phyloP scores from a whole-genome alignment of 352 stramenopile species.

The Phytopythium delawarense region DNA sequence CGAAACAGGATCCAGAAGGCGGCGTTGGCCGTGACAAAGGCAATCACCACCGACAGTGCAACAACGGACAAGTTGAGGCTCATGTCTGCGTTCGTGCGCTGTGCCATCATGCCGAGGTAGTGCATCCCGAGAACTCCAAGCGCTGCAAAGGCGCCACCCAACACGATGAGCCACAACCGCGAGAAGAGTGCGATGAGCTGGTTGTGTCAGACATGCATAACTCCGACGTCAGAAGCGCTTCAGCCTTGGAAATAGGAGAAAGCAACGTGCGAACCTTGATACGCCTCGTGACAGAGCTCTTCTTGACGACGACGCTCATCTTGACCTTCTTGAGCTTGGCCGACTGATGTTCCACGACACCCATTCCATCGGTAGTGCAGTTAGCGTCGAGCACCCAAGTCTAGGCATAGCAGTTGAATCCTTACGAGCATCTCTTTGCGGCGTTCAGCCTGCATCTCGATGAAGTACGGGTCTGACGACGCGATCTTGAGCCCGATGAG shows the following conservation, averaged over 20 bases:
- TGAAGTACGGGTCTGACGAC: slow-evolving; percentile 40
- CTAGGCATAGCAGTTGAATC: no score
- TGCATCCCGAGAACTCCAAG: slow-evolving; percentile 47
- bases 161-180: slow-evolving; percentile 28
- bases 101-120: slow-evolving; percentile 46
- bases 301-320: no score
- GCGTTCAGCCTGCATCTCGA: slow-evolving; percentile 2
- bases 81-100: slow-evolving; percentile 27
- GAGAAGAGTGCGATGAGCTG: slow-evolving; percentile 31
- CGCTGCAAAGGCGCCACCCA: slow-evolving; percentile 28
- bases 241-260: no score
- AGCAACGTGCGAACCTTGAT: no score
- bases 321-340: no score
- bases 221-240: slow-evolving; percentile 14
- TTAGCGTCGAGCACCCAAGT: no score
- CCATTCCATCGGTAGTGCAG: no score
- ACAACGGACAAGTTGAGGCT: slow-evolving; percentile 18
- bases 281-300: no score
- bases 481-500: slow-evolving; percentile 38
- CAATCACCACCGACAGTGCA: slow-evolving; percentile 30
- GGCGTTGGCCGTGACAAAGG: slow-evolving; percentile 30
- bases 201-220: no score
- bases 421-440: no score
- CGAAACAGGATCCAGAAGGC: slow-evolving; percentile 57
- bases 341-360: no score